Percentiles rank a stretch among this genome's conserved stretches.
Evolutionary conservation across 1,139 yeast species (phyloP).

Genomic region (Wickerhamiella pararugosa): DNA sequence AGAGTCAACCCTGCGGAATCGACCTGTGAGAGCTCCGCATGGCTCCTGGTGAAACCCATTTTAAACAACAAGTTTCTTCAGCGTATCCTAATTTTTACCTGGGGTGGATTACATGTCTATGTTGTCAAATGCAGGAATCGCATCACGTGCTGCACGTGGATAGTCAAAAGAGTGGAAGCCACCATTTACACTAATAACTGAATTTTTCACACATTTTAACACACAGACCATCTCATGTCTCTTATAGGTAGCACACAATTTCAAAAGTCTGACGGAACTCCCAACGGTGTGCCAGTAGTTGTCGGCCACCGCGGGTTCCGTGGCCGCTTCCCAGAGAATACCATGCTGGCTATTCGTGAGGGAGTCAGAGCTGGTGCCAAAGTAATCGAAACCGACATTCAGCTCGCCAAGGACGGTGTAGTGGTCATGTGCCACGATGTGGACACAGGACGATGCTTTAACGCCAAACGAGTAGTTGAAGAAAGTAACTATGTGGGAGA

Average conservation of each 20-base stretch:
- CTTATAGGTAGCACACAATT: constrained; percentile 11
- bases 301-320: constrained; percentile 31
- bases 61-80: no score
- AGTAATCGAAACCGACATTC: constrained; percentile 66
- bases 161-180: no score
- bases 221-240: constrained; percentile 2
- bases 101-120: no score
- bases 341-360: constrained; percentile 53
- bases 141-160: no score
- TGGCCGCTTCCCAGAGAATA: constrained; percentile 61
- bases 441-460: constrained; percentile 45
- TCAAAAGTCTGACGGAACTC: constrained; percentile 10
- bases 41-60: no score
- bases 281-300: constrained; percentile 10
- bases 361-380: constrained; percentile 59
- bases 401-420: constrained; percentile 56
- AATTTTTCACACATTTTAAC: neutral
- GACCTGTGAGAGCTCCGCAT: no score
- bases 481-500: constrained; percentile 27
- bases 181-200: no score
- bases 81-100: no score
- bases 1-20: no score
- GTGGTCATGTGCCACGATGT: constrained; percentile 67
- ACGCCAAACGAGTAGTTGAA: constrained; percentile 27
- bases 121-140: no score